Evolutionary conservation across 78 protist genomes (phyloP), one percentile per base, ranked within the genome.

Genomic region (Creolimax fragrantissima): DNA sequence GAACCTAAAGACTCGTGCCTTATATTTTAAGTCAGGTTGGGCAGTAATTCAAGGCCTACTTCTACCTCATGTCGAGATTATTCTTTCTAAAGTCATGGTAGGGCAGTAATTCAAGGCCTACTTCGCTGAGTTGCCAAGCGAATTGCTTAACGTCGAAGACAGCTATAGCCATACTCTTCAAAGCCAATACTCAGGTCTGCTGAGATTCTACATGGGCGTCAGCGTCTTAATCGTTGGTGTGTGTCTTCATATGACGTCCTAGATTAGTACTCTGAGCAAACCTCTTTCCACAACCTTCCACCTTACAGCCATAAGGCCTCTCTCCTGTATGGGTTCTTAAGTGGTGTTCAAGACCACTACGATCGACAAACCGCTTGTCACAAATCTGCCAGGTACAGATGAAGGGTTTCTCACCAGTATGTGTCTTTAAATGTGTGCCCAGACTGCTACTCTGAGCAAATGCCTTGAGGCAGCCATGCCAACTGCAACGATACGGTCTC

Each of bases 291-390:
- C 97, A 96, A 35, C 93, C 91, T 6, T 88, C 84, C 41, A 5
- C 84, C n/a, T 84, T 41, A 37, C 97, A 96, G 35, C 41, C 44
- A 39, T 91, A 96, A 5, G 96, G 96, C 42, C 89, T 84, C 91
- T 95, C 96, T 4, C 95, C 95, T n/a, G 96, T 95, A 84, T 95
- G 96, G 2, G 95, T 93, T 43, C 95, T 90, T n/a, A 44, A 39
- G 89, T 95, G 96, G 32, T 83, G 92, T 45, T 89, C 94, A 41
- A 93, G 89, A 35, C 74, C 74, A 58, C 74, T 58, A 58, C 74
- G 74, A 24, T 58, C 74, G 24, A 17, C 74, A 58, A 95, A 93
- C 81, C 96, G 85, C 43, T 93, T 91, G 24, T 92, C 83, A 85
- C 96, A 95, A 39, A 93, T 94, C 41, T 84, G 93, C 47, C 90